Evolutionary conservation across 192 early-diverging fungal species (phyloP).

Genomic region (Umbelopsis isabellina): DNA sequence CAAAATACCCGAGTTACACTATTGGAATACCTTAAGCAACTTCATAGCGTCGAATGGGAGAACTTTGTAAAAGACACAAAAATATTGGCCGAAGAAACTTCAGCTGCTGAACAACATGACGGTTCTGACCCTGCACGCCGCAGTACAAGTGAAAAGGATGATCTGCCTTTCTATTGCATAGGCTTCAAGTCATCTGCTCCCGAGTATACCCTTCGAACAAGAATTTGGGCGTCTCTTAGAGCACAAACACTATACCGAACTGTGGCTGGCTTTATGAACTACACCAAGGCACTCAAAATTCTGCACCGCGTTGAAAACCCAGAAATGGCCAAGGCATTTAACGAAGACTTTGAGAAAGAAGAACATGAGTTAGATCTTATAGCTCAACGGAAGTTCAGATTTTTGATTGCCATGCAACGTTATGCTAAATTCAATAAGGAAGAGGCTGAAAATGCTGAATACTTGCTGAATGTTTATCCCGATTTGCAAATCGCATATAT

Average conservation of each 20-base stretch:
- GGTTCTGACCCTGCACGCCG: background rate
- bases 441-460: constrained; percentile 65
- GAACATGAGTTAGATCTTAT: constrained; percentile 62
- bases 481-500: constrained; percentile 71
- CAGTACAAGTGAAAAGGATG: constrained; percentile 54
- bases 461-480: constrained; percentile 63
- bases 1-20: constrained; percentile 67
- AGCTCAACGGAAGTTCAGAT: constrained; percentile 69
- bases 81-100: constrained; percentile 61
- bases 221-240: constrained; percentile 73
- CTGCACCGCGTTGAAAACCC: constrained; percentile 70
- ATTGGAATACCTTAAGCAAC: constrained; percentile 67
- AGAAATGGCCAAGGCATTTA: constrained; percentile 56
- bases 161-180: constrained; percentile 69
- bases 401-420: constrained; percentile 74
- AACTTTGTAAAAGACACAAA: constrained; percentile 80
- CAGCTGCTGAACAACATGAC: constrained; percentile 19
- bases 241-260: constrained; percentile 77
- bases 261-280: constrained; percentile 75
- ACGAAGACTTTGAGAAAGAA: constrained; percentile 42
- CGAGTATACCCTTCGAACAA: constrained; percentile 69
- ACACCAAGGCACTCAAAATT: constrained; percentile 68
- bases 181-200: constrained; percentile 70
- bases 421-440: constrained; percentile 69
- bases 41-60: constrained; percentile 72